phyloP scores from a whole-genome alignment of 1,284 basidiomycete genomes.

The Ustilago xerochloae region DNA sequence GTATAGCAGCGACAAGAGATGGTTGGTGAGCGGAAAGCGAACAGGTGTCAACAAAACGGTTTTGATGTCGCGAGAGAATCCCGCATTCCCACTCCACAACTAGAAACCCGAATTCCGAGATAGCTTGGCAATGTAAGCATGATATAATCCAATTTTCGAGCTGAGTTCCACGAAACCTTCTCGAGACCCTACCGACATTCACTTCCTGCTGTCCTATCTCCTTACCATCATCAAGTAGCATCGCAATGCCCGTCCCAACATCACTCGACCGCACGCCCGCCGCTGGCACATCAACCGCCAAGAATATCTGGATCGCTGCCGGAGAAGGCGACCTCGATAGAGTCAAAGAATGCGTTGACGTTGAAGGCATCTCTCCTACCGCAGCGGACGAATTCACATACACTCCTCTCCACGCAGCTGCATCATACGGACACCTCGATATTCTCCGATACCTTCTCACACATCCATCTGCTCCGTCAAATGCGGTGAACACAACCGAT shows the following conservation, averaged over 20 bases:
- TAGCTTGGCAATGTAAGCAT: neutral
- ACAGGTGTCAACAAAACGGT: neutral
- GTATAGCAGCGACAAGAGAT: neutral
- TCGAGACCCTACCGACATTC: neutral
- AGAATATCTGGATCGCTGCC: slow-evolving; percentile 67
- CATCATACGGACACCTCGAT: slow-evolving; percentile 61
- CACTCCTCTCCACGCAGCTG: slow-evolving; percentile 66
- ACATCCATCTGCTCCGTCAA: slow-evolving; percentile 38
- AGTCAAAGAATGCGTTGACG: slow-evolving; percentile 58
- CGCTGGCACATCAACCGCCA: slow-evolving; percentile 6
- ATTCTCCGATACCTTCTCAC: slow-evolving; percentile 58
- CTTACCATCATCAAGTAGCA: neutral
- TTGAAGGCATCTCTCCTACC: slow-evolving; percentile 51
- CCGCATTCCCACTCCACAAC: slow-evolving; percentile 12
- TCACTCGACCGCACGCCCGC: slow-evolving; percentile 5
- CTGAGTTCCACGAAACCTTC: slow-evolving; percentile 8
- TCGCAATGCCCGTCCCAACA: slow-evolving; percentile 44
- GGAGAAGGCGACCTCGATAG: slow-evolving; percentile 63
- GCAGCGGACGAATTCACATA: slow-evolving; percentile 59
- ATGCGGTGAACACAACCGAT: slow-evolving; percentile 57
- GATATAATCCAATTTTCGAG: slow-evolving; percentile 28
- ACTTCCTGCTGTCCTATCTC: neutral
- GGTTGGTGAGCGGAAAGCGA: neutral
- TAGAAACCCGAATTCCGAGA: neutral
- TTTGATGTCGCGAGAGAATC: slow-evolving; percentile 15